Conservation (phyloP, 2,329 filamentous ascomycete genomes). For the Alternaria sp. region DNA sequence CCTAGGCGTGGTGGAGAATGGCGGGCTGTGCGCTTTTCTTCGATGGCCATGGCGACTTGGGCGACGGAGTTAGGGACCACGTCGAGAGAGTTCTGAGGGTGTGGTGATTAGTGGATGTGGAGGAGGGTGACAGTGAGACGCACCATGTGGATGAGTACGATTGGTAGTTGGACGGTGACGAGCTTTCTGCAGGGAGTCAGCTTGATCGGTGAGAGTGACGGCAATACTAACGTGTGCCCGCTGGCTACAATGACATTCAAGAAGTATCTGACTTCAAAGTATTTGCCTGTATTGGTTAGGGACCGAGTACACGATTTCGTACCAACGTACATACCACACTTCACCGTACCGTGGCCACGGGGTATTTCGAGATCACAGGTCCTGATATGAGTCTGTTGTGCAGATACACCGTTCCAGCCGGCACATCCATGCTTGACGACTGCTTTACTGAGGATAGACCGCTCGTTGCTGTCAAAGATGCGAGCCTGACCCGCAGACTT, state of each 20-base stretch:
- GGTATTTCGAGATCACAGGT: slow-evolving; percentile 59
- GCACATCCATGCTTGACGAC: slow-evolving; percentile 51
- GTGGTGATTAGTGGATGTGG: not conserved
- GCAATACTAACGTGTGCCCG: slow-evolving; percentile 49
- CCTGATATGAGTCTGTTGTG: slow-evolving; percentile 54
- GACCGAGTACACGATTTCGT: not conserved
- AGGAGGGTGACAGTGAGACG: not conserved
- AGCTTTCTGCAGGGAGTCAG: slow-evolving; percentile 50
- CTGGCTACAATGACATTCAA: slow-evolving; percentile 58
- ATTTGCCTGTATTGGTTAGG: slow-evolving; percentile 53
- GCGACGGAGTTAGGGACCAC: slow-evolving; percentile 62
- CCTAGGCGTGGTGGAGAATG: slow-evolving; percentile 37
- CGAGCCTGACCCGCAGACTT: slow-evolving; percentile 59
- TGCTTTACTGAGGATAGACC: slow-evolving; percentile 53
- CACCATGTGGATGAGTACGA: slow-evolving; percentile 63
- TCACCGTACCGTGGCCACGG: slow-evolving; percentile 58
- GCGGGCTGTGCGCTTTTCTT: slow-evolving; percentile 54
- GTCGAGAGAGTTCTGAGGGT: slow-evolving; percentile 58
- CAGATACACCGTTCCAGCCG: slow-evolving; percentile 57
- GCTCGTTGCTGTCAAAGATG: slow-evolving; percentile 60
- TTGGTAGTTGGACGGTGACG: slow-evolving; percentile 61
- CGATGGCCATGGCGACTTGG: slow-evolving; percentile 62
- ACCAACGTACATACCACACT: slow-evolving; percentile 49
- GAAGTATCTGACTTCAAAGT: slow-evolving; percentile 63
- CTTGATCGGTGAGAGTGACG: not conserved